Evolutionary conservation across 176 grass and related monocot genomes (phyloP).

Genomic region (Carex cristatella): DNA sequence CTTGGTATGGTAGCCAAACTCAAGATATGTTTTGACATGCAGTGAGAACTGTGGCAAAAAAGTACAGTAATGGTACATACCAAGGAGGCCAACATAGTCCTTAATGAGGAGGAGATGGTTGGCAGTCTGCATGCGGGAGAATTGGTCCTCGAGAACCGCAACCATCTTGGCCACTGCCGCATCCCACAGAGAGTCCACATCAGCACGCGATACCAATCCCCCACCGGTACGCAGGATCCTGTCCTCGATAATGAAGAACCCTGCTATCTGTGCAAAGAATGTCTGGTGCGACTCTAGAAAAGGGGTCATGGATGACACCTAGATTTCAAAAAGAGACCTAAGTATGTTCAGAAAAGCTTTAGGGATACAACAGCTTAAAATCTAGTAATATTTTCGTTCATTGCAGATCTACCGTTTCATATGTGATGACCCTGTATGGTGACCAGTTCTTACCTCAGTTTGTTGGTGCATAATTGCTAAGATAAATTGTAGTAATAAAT

Average conservation of each 20-base stretch:
- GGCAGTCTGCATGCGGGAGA: constrained; percentile 94
- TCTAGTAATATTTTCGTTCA: neutral
- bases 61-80: neutral
- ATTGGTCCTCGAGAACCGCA: constrained; percentile 87
- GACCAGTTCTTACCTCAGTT: neutral
- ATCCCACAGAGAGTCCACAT: constrained; percentile 89
- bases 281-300: constrained; percentile 98
- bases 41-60: neutral
- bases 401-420: neutral
- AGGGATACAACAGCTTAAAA: neutral
- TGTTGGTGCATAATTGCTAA: neutral
- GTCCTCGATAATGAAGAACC: constrained; percentile 97
- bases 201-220: constrained; percentile 60
- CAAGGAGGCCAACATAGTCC: constrained; percentile 66
- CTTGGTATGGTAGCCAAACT: neutral
- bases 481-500: neutral
- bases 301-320: constrained; percentile 77
- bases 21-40: neutral
- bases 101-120: constrained; percentile 95
- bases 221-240: constrained; percentile 82
- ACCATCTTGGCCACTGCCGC: constrained; percentile 85
- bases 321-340: neutral
- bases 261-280: constrained; percentile 95
- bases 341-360: neutral
- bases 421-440: neutral